Evolutionary conservation across 2,329 filamentous ascomycete genomes (phyloP), one percentile per base, ranked within the genome.

Genomic region (Escovopsis weberi): DNA sequence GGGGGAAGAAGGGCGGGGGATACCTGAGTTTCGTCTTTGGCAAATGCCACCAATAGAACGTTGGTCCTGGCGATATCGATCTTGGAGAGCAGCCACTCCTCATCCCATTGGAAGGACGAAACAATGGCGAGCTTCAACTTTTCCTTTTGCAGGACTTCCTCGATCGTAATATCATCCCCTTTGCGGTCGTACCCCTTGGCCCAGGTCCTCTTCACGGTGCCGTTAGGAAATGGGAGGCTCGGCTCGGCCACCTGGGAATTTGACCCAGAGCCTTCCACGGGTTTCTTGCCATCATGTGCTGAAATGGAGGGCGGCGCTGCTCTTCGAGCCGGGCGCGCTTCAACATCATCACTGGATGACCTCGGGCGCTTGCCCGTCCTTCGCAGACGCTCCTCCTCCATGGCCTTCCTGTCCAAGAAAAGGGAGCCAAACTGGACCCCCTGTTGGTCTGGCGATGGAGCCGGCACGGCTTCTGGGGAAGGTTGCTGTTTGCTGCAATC

Each of bases 21-120:
- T 30, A 78, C 74, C 60, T 76, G 67, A 12, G 59, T 55, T 33
- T 77, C 69, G 43, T 63, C 62, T 4, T 61, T 60, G 4, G 75
- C 75, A 54, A 68, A 78, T 2, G 74, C 69, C 36, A 79, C 56
- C 43, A 84, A 66, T 19, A 78, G 51, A n/a, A 85, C 62, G 49
- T 75, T 79, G 0, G 80, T 85, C 43, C 59, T 69, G 10, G 49
- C 51, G 12, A 69, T 56, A 47, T 85, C 68, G 26, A 94, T 59
- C 56, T 91, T 93, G 6, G 67, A 71, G 26, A 89, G 59, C 37
- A 91, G 59, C 85, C 85, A 95, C 26, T 82, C 72, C 12, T 81
- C 74, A 48, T 96, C 82, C 78, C 85, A 91, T 56, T 89, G 78
- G 51, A 83, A 96, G 0, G 89, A 85, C 51, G 87, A 94, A 5